These are phyloP conservation scores for Auricularia heimuer DNA, from an alignment of 768 basidiomycete species.

Conservation along the genomic window DNA sequence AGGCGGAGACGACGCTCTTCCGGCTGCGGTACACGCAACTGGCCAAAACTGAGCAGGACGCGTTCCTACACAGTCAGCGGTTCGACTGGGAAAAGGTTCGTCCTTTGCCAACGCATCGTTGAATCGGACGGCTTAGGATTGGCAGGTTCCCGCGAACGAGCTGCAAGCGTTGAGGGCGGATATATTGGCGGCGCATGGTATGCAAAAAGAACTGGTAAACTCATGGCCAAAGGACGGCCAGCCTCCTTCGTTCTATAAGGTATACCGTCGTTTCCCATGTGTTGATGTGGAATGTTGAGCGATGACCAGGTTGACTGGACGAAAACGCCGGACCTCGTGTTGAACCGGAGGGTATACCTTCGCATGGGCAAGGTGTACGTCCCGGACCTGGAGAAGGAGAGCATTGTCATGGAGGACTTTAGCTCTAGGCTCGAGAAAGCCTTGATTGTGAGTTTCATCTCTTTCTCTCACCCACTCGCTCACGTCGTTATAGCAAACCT, in stretches of 20 bases:
- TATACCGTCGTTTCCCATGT: constrained; percentile 17
- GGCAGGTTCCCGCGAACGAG: constrained; percentile 52
- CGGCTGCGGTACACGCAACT: constrained; percentile 67
- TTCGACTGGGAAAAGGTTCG: constrained; percentile 58
- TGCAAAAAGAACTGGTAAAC: constrained; percentile 8
- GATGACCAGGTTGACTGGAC: constrained; percentile 82
- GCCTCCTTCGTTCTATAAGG: constrained; percentile 45
- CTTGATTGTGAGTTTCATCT: constrained; percentile 49
- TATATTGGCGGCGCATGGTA: constrained; percentile 38
- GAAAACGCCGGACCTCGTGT: constrained; percentile 85
- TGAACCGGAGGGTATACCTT: constrained; percentile 68
- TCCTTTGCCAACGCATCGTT: constrained; percentile 6
- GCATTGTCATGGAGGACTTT: constrained; percentile 84
- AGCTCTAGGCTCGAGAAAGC: constrained; percentile 58
- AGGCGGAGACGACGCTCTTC: constrained; percentile 82
- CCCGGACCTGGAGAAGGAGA: constrained; percentile 62
- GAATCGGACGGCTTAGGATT: constrained; percentile 1
- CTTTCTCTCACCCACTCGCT: neutral
- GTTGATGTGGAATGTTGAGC: neutral
- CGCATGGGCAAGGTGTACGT: constrained; percentile 85
- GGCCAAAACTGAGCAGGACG: constrained; percentile 41
- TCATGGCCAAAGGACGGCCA: neutral
- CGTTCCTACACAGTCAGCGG: constrained; percentile 54
- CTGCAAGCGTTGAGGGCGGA: constrained; percentile 36
- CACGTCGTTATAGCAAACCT: constrained; percentile 49